Evolutionary conservation across 2,329 filamentous ascomycete genomes (phyloP).

Genomic region (Monosporascus sp.): DNA sequence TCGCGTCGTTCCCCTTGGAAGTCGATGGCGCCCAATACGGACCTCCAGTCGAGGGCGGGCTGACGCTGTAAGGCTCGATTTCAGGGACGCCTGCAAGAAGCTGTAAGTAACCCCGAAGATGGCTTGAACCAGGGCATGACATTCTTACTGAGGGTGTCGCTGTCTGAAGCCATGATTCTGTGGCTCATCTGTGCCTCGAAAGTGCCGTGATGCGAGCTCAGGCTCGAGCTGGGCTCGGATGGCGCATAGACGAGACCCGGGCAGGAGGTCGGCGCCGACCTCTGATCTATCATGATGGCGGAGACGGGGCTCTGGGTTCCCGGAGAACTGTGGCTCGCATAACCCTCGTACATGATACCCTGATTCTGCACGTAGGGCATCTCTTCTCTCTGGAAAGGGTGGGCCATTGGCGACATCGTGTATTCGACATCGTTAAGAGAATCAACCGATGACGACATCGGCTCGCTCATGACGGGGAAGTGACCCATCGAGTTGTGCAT

Average conservation of each 20-base stretch:
- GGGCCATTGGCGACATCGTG: slow-evolving; percentile 47
- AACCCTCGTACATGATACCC: slow-evolving; percentile 52
- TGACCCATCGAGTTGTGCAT: slow-evolving; percentile 32
- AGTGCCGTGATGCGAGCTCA: slow-evolving; percentile 53
- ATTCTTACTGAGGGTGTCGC: slow-evolving; percentile 51
- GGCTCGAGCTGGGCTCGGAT: slow-evolving; percentile 55
- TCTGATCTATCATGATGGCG: slow-evolving; percentile 51
- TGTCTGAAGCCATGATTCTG: slow-evolving; percentile 46
- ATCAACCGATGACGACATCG: slow-evolving; percentile 51
- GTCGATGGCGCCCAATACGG: slow-evolving; percentile 42
- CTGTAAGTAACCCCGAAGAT: slow-evolving; percentile 23
- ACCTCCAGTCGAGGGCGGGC: slow-evolving; percentile 39
- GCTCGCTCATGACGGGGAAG: slow-evolving; percentile 42
- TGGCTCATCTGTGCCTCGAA: slow-evolving; percentile 51
- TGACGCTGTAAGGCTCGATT: slow-evolving; percentile 47
- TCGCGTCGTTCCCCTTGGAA: slow-evolving; percentile 39
- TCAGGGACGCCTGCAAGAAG: slow-evolving; percentile 43
- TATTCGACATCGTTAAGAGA: slow-evolving; percentile 60
- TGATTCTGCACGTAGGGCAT: slow-evolving; percentile 52
- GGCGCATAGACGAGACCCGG: slow-evolving; percentile 57
- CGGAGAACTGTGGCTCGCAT: slow-evolving; percentile 46
- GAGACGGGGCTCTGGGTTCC: slow-evolving; percentile 51
- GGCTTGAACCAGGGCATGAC: not conserved
- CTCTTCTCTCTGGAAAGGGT: slow-evolving; percentile 50
- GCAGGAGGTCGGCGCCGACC: slow-evolving; percentile 50